A percentile compares a stretch with the other conserved stretches of the same genome.
These are phyloP conservation scores for Backusella mclennaniae DNA, from an alignment of 192 early-diverging fungal genomes.

Conservation along the genomic window DNA sequence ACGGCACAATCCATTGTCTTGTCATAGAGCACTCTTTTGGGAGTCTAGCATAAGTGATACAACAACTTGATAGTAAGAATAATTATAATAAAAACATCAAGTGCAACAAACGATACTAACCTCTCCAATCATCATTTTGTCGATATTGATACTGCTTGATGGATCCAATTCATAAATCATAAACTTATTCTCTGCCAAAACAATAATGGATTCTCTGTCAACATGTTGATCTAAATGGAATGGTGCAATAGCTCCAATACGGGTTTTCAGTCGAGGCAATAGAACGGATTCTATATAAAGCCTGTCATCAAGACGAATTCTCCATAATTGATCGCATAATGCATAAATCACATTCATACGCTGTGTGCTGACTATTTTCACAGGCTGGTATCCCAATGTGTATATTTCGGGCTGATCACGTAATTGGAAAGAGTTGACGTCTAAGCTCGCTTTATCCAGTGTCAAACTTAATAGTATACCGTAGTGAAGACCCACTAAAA, in stretches of 20 bases:
- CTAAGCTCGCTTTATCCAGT: neutral
- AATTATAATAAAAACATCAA: no score
- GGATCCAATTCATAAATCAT: neutral
- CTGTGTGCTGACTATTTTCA: neutral
- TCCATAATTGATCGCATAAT: conserved; percentile 4
- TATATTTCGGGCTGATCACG: neutral
- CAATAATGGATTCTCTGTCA: neutral
- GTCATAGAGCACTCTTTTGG: conserved; percentile 6
- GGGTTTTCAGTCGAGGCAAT: neutral
- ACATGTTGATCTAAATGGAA: neutral
- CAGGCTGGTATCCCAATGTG: neutral
- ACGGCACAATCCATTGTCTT: neutral
- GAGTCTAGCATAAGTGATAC: conserved; percentile 2
- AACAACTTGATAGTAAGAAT: neutral
- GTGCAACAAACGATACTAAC: neutral
- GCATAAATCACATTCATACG: neutral
- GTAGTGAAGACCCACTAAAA: neutral
- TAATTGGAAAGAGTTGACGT: neutral
- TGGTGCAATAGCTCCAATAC: neutral
- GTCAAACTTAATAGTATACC: neutral
- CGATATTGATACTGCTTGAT: neutral
- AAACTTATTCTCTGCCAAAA: neutral
- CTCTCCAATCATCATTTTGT: conserved; percentile 1
- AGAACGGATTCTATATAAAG: neutral
- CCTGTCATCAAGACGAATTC: neutral